A percentile compares a stretch with the other conserved stretches of the same genome.
These are phyloP conservation scores for Sporothrix inflata DNA, from an alignment of 2,329 filamentous ascomycete genomes.

Conservation along the genomic window DNA sequence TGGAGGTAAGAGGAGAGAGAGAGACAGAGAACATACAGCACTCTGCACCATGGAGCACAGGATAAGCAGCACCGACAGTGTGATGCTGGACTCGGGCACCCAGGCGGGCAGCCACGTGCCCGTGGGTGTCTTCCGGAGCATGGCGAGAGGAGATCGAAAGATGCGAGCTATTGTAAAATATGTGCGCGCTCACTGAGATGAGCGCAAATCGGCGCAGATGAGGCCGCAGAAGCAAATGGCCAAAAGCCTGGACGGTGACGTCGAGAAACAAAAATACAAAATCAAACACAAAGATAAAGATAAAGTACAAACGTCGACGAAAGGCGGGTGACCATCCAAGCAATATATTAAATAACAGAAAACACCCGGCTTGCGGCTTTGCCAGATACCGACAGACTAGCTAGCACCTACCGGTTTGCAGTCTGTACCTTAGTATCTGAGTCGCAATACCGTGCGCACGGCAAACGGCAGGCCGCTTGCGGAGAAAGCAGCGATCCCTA, in stretches of 20 bases:
- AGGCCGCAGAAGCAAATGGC: background rate
- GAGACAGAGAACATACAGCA: constrained; percentile 42
- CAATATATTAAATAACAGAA: background rate
- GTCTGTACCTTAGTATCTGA: background rate
- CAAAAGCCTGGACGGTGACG: background rate
- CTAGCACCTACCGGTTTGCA: background rate
- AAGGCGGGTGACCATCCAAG: background rate
- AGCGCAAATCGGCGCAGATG: background rate
- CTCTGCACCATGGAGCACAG: constrained; percentile 52
- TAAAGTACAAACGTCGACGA: background rate
- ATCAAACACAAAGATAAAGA: background rate
- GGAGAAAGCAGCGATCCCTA: constrained; percentile 1
- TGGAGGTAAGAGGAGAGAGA: no score
- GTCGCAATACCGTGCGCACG: background rate
- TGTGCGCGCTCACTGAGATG: background rate
- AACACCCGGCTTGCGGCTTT: background rate
- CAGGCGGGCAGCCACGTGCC: constrained; percentile 53
- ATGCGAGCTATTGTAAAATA: background rate
- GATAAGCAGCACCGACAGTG: constrained; percentile 47
- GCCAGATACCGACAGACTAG: background rate
- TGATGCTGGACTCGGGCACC: constrained; percentile 49
- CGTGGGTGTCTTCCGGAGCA: constrained; percentile 44
- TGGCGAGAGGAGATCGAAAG: constrained; percentile 33
- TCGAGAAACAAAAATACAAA: background rate
- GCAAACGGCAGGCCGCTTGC: background rate